A percentile compares a stretch with the other conserved stretches of the same genome.
phyloP scores from a whole-genome alignment of 2,329 filamentous ascomycete species.

The Pseudonectria foliicola region DNA sequence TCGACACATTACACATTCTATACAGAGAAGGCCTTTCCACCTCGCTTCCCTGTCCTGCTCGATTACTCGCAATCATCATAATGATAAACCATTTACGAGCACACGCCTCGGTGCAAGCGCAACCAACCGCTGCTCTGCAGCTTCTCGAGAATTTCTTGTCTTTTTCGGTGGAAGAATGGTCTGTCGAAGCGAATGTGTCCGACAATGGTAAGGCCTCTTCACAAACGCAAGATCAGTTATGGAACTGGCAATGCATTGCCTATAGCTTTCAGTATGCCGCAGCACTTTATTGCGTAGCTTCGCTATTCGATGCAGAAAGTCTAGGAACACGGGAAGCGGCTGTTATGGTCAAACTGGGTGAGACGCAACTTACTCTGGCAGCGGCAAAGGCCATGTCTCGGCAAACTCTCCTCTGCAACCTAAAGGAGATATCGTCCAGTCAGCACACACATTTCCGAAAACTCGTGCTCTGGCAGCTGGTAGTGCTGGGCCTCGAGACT shows the following conservation, averaged over 20 bases:
- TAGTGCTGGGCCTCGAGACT: constrained; percentile 16
- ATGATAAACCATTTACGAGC: constrained; percentile 17
- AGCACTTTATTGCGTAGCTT: constrained; percentile 17
- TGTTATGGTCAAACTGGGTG: neutral
- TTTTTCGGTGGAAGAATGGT: constrained; percentile 15
- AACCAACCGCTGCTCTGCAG: neutral
- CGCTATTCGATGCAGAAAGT: neutral
- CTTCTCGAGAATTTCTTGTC: constrained; percentile 10
- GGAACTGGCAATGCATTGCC: constrained; percentile 10
- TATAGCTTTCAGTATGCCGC: constrained; percentile 13
- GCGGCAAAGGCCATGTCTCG: neutral
- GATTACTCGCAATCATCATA: constrained; percentile 13
- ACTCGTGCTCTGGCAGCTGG: constrained; percentile 19
- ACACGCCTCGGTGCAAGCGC: too few species aligned
- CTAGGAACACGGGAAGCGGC: neutral
- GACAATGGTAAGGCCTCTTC: neutral
- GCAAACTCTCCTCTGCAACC: constrained; percentile 3
- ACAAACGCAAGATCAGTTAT: neutral
- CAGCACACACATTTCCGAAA: constrained; percentile 8
- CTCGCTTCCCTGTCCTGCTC: constrained; percentile 11
- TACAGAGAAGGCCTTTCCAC: constrained; percentile 14
- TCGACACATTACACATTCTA: constrained; percentile 7
- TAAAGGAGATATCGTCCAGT: constrained; percentile 4
- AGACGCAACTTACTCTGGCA: neutral
- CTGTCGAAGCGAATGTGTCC: neutral